Conservation (phyloP, 768 basidiomycete genomes). For the Psilocybe subaeruginosa region DNA sequence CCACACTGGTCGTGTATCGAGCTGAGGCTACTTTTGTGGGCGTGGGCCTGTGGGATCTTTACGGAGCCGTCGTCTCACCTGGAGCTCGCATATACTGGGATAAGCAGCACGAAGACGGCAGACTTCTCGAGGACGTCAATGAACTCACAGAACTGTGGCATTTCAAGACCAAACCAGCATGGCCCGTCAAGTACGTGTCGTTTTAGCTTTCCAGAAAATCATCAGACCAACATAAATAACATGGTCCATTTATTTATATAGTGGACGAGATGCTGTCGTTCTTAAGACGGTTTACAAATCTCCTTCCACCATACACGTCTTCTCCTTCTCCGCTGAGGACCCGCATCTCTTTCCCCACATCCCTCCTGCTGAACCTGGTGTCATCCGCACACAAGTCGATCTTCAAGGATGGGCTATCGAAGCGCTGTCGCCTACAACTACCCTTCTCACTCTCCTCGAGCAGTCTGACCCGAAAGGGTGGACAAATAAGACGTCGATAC, state of each 20-base stretch:
- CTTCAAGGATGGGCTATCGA: slow-evolving; percentile 99
- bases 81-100: slow-evolving; percentile 88
- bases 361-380: slow-evolving; percentile 67
- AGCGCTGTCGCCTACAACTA: slow-evolving; percentile 91
- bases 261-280: slow-evolving; percentile 88
- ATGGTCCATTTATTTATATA: slow-evolving; percentile 29
- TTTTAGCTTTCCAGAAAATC: slow-evolving; percentile 9
- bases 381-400: slow-evolving; percentile 94
- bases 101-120: slow-evolving; percentile 85
- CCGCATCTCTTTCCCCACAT: slow-evolving; percentile 80
- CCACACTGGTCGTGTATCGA: slow-evolving; percentile 92
- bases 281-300: slow-evolving; percentile 98
- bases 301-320: slow-evolving; percentile 91
- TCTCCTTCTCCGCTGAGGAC: slow-evolving; percentile 93
- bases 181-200: slow-evolving; percentile 84
- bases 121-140: slow-evolving; percentile 86
- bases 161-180: slow-evolving; percentile 86
- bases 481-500: slow-evolving; percentile 93
- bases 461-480: slow-evolving; percentile 98
- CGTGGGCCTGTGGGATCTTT: slow-evolving; percentile 94
- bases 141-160: slow-evolving; percentile 94
- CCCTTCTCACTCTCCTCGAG: slow-evolving; percentile 89
- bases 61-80: slow-evolving; percentile 83
- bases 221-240: slow-evolving; percentile 17
- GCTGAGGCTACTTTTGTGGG: slow-evolving; percentile 98